Base-by-base conservation (phyloP, 306 rosid species). In the Cicer pinnatifidum region DNA sequence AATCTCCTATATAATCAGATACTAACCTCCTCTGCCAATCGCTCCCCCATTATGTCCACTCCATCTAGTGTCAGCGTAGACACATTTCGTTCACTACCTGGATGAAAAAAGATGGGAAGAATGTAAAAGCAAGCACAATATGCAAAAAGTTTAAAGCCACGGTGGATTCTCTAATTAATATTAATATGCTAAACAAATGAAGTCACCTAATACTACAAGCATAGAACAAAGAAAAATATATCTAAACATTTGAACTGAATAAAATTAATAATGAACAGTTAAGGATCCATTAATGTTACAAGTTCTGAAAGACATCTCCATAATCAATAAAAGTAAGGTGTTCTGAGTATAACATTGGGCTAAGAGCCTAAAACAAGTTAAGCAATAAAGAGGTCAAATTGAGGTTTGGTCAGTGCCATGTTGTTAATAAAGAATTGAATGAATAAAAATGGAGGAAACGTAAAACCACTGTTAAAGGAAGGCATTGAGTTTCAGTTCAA, bases 31-130 rank as follows among this genome's bases (percentile, higher is more conserved):
- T 77, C 87, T 13, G 85, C 89, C 82, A 95, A 84, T 58, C 99
- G 91, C 70, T 92, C 96, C 37, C 97, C 99, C 99, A 95, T 95
- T 48, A 95, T 85, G 68, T 95, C 99, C 74, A 95, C 97, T 20
- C 99, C 99, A 44, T 95, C 97, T 43, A 95, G 84, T 15, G 97
- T 90, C 80, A 81, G 58, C 69, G 1, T 88, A 50, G 97, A 88
- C 65, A 78, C 96, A 76, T 95, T 95, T 58, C 93, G 87, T 81
- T 87, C 91, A 65, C 99, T 95, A 83, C 99, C 99, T 95, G 90
- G 12, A 62, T 41, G 61, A 20, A 52, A 28, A 12, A 56, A 74
- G 69, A 76, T 39, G 67, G 60, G 40, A 10, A n/a, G 11, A 56
- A 19, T 5, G 20, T 58, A 46, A 84, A 68, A 38, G 13, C 52